phyloP scores from a whole-genome alignment of 2,329 filamentous ascomycete species.

The Pseudogymnoascus sp. region DNA sequence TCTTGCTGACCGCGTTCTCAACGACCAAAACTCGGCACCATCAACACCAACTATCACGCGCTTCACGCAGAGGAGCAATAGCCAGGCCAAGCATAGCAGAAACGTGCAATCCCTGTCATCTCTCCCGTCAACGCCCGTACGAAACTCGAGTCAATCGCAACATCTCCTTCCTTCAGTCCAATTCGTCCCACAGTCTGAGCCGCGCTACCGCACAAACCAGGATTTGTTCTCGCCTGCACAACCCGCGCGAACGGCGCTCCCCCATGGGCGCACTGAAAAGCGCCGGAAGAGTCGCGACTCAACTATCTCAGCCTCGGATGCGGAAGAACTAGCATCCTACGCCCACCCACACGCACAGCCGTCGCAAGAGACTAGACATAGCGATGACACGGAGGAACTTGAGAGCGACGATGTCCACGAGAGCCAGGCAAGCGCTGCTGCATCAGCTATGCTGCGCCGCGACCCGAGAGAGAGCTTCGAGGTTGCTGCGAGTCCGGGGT shows the following conservation, averaged over 20 bases:
- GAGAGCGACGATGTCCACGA: constrained; percentile 58
- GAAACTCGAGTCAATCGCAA: constrained; percentile 31
- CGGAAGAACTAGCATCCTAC: neutral
- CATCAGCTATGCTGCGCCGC: constrained; percentile 64
- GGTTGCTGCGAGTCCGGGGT: constrained; percentile 22
- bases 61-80: constrained; percentile 28
- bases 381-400: constrained; percentile 46
- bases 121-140: constrained; percentile 65
- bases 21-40: constrained; percentile 67
- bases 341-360: neutral
- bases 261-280: constrained; percentile 36
- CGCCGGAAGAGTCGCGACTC: constrained; percentile 70
- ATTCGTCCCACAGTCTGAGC: constrained; percentile 53
- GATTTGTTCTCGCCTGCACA: constrained; percentile 19
- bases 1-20: constrained; percentile 65
- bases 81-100: constrained; percentile 57
- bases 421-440: constrained; percentile 70
- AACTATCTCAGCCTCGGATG: constrained; percentile 65
- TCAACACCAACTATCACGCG: constrained; percentile 48
- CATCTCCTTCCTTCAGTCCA: constrained; percentile 55
- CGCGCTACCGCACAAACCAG: constrained; percentile 34
- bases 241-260: constrained; percentile 29
- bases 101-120: constrained; percentile 79
- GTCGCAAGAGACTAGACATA: constrained; percentile 1
- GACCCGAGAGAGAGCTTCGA: constrained; percentile 35